A percentile compares a stretch with the other conserved stretches of the same genome.
phyloP scores from a whole-genome alignment of 805 yeast species.

The Wickerhamia fluorescens region DNA sequence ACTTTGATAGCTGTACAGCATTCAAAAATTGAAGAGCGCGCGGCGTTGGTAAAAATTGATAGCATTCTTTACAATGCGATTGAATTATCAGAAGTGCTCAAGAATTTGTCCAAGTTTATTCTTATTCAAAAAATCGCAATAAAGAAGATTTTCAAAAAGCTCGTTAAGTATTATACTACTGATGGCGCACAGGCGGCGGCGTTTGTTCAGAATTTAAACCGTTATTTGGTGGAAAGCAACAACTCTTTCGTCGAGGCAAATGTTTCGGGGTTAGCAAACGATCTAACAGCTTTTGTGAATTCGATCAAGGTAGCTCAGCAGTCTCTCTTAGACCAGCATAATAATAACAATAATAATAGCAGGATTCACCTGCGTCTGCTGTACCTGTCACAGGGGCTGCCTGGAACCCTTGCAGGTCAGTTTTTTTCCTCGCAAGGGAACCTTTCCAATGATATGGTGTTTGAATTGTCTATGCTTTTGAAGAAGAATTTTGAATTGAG shows the following conservation, averaged over 20 bases:
- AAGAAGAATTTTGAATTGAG: slow-evolving; percentile 32
- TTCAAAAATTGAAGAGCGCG: slow-evolving; percentile 2
- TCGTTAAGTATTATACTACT: slow-evolving; percentile 35
- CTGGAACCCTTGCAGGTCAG: too few species aligned
- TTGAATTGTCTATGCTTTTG: slow-evolving; percentile 24
- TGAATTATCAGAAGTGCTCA: slow-evolving; percentile 42
- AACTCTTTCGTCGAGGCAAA: slow-evolving; percentile 57
- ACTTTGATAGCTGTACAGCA: neutral
- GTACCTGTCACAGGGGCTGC: too few species aligned
- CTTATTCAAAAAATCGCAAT: slow-evolving; percentile 68
- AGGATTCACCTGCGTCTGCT: too few species aligned
- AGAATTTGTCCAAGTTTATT: slow-evolving; percentile 62
- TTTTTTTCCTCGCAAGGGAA: too few species aligned
- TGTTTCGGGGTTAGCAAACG: slow-evolving; percentile 54
- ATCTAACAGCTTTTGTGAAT: slow-evolving; percentile 43
- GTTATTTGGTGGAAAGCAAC: slow-evolving; percentile 33
- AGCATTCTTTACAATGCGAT: slow-evolving; percentile 30
- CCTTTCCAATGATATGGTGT: slow-evolving; percentile 11
- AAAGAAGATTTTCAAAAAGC: slow-evolving; percentile 69
- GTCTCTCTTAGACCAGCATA: slow-evolving; percentile 2
- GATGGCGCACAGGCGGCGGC: slow-evolving; percentile 14
- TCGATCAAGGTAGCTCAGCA: slow-evolving; percentile 7
- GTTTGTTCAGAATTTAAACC: slow-evolving; percentile 23
- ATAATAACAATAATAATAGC: neutral
- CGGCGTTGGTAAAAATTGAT: slow-evolving; percentile 13